Conservation (phyloP, 306 rosid species). For the Crotalaria pallida region DNA sequence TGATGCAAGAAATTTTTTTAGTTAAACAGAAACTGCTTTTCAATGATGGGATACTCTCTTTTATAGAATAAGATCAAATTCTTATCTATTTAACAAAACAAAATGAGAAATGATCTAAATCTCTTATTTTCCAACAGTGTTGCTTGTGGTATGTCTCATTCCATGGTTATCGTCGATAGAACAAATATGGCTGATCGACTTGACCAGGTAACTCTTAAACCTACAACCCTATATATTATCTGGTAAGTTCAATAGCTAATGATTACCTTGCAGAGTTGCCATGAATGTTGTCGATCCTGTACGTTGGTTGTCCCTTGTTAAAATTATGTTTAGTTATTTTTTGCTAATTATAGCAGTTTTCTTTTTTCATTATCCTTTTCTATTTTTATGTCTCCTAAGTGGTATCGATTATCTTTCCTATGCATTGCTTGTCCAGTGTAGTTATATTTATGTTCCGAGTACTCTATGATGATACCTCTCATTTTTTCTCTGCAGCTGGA, state of each 20-base stretch:
- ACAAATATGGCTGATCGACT: slow-evolving; percentile 65
- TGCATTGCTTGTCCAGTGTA: background rate
- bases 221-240: background rate
- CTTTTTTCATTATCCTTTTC: background rate
- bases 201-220: slow-evolving; percentile 58
- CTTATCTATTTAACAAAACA: background rate
- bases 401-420: background rate
- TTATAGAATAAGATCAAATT: background rate
- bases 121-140: slow-evolving; percentile 52
- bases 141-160: slow-evolving; percentile 86
- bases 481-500: slow-evolving; percentile 61
- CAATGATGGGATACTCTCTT: background rate
- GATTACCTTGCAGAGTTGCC: background rate
- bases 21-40: background rate
- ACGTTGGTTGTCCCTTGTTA: no score
- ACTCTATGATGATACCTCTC: no score
- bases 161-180: slow-evolving; percentile 89
- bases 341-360: background rate
- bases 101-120: slow-evolving; percentile 5
- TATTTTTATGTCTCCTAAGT: background rate
- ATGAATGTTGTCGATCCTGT: no score
- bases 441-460: background rate
- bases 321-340: background rate
- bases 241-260: background rate
- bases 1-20: background rate